These are phyloP conservation scores for Angomonas deanei DNA, from an alignment of 208 protist species.

Conservation along the genomic window DNA sequence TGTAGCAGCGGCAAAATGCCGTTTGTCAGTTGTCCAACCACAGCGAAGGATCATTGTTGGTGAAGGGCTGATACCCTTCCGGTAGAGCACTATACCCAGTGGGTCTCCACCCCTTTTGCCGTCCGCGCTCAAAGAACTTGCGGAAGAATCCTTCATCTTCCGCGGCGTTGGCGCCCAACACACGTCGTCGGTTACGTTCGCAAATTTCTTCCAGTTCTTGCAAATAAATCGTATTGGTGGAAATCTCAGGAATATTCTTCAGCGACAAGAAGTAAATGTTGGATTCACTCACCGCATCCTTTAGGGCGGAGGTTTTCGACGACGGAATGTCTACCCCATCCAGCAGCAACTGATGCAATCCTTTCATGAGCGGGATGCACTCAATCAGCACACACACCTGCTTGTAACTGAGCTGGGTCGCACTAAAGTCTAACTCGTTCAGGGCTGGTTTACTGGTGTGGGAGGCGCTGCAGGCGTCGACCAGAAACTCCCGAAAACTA, in stretches of 20 bases:
- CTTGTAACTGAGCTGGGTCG: conserved; percentile 37
- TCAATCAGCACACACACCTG: conserved; percentile 61
- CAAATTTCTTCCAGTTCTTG: conserved; percentile 17
- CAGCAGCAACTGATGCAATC: conserved; percentile 54
- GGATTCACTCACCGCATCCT: conserved; percentile 32
- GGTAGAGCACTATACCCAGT: conserved; percentile 28
- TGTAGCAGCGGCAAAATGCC: no score
- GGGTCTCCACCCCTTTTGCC: not conserved
- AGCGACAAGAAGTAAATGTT: conserved; percentile 48
- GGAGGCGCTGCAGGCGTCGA: conserved; percentile 30
- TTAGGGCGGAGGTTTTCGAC: conserved; percentile 33
- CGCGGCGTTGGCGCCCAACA: not conserved
- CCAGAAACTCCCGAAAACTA: conserved; percentile 55
- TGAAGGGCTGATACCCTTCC: conserved; percentile 44
- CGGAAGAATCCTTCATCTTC: conserved; percentile 35
- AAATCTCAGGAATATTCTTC: conserved; percentile 15
- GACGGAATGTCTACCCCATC: conserved; percentile 49
- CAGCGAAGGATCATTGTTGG: conserved; percentile 65
- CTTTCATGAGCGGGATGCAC: conserved; percentile 37
- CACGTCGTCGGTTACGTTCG: conserved; percentile 8
- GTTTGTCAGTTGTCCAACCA: no score
- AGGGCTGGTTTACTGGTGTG: conserved; percentile 10
- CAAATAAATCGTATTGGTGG: conserved; percentile 16
- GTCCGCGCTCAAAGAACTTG: conserved; percentile 15
- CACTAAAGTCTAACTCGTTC: conserved; percentile 72